Evolutionary conservation across 257 asterid genomes (phyloP).

Genomic region (Solanum clarkiae): DNA sequence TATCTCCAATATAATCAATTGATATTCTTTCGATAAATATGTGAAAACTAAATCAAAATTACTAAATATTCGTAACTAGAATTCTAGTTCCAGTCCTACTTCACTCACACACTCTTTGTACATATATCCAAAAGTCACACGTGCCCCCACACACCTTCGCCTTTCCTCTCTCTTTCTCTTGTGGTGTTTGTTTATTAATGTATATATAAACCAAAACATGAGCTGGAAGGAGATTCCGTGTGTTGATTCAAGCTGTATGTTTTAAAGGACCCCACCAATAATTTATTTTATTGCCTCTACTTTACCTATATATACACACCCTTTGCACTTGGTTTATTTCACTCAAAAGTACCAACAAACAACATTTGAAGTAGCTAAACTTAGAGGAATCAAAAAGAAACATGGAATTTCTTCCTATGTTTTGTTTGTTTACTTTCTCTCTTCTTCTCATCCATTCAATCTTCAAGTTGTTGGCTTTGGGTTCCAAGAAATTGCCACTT

Average conservation of each 20-base stretch:
- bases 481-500: slow-evolving; percentile 23
- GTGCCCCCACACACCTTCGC: not conserved
- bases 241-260: slow-evolving; percentile 49
- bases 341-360: not conserved
- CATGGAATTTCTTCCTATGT: slow-evolving; percentile 36
- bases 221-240: slow-evolving; percentile 63
- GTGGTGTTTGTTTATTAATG: not conserved
- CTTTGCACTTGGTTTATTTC: not conserved
- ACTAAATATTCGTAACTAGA: not conserved
- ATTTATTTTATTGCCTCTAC: not conserved
- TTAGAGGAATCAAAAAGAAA: not conserved
- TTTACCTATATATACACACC: slow-evolving; percentile 29
- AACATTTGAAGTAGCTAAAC: not conserved
- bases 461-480: slow-evolving; percentile 18
- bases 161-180: not conserved
- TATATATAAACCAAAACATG: slow-evolving; percentile 13
- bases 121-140: not conserved
- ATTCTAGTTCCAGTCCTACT: not conserved
- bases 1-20: not conserved
- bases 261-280: slow-evolving; percentile 12
- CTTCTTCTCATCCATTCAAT: slow-evolving; percentile 1
- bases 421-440: not conserved
- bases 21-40: not conserved
- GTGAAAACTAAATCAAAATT: not conserved
- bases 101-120: not conserved